Evolutionary conservation across 306 rosid genomes (phyloP).

Genomic region (Coriaria nepalensis): DNA sequence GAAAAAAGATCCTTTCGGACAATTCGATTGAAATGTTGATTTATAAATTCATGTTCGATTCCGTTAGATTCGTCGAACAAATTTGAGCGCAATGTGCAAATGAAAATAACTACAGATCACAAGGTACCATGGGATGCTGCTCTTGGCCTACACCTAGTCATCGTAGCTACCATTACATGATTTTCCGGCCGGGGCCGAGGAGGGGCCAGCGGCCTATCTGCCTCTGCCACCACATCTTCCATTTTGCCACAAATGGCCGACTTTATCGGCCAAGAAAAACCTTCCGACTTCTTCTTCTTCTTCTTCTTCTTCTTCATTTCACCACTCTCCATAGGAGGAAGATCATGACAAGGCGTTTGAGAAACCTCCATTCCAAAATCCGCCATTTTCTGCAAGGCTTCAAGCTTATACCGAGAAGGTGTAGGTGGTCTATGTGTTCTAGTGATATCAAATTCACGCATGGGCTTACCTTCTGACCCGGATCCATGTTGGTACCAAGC

Average conservation of each 20-base stretch:
- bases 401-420: constrained; percentile 68
- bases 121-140: too few species aligned
- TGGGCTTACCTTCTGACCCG: constrained; percentile 25
- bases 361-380: background rate
- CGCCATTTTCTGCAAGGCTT: constrained; percentile 25
- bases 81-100: too few species aligned
- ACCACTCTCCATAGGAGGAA: background rate
- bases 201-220: background rate
- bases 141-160: constrained; percentile 13
- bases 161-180: background rate
- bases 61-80: too few species aligned
- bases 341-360: background rate
- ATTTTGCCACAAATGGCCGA: constrained; percentile 38
- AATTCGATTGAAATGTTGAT: too few species aligned
- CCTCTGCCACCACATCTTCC: constrained; percentile 31
- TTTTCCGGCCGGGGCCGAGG: constrained; percentile 9
- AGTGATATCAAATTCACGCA: constrained; percentile 24
- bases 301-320: constrained; percentile 23
- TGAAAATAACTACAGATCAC: too few species aligned
- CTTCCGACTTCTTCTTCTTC: constrained; percentile 12
- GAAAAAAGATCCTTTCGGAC: too few species aligned
- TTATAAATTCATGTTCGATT: too few species aligned
- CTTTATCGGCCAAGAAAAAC: constrained; percentile 26
- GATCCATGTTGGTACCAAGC: constrained; percentile 70
- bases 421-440: constrained; percentile 10